Percentiles rank a stretch among this genome's conserved stretches.
phyloP scores from a whole-genome alignment of 1,284 basidiomycete genomes.

The Fistulinella cinereoalba region DNA sequence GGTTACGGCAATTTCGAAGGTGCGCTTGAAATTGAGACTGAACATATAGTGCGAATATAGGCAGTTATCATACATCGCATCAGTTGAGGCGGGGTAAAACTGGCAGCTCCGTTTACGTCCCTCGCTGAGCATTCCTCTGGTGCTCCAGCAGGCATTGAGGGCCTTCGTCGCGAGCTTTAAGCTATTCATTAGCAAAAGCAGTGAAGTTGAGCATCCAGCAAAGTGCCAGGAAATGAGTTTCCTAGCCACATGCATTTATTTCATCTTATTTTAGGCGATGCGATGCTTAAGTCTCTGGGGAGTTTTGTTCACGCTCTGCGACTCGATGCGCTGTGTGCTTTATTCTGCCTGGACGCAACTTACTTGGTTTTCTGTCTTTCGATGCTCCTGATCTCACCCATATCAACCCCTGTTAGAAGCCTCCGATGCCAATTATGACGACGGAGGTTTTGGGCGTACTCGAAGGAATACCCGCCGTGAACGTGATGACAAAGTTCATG shows the following conservation, averaged over 20 bases:
- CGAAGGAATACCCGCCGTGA: constrained; percentile 55
- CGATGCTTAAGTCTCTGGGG: constrained; percentile 22
- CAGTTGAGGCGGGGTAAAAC: constrained; percentile 30
- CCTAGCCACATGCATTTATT: constrained; percentile 18
- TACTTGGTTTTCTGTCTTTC: constrained; percentile 39
- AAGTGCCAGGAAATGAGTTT: constrained; percentile 30
- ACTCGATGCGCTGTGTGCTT: constrained; percentile 36
- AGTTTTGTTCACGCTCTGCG: constrained; percentile 23
- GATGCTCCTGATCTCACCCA: constrained; percentile 51
- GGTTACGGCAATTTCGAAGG: constrained; percentile 70
- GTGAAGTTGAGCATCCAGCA: constrained; percentile 36
- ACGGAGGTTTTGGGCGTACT: constrained; percentile 49
- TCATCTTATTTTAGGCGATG: constrained; percentile 16
- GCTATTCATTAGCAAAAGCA: constrained; percentile 44
- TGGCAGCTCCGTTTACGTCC: constrained; percentile 23
- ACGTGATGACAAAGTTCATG: constrained; percentile 79
- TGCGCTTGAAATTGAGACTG: constrained; percentile 70
- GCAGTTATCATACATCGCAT: constrained; percentile 33
- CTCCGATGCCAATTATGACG: constrained; percentile 51
- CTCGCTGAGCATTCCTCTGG: constrained; percentile 20
- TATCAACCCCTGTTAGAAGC: constrained; percentile 56
- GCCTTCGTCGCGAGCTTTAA: constrained; percentile 41
- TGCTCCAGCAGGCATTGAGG: constrained; percentile 26
- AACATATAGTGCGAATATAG: constrained; percentile 37
- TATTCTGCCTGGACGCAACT: constrained; percentile 43